Evolutionary conservation across 345 rosid species (phyloP), one percentile per base, ranked within the genome.

Genomic region (Arabis alpina): DNA sequence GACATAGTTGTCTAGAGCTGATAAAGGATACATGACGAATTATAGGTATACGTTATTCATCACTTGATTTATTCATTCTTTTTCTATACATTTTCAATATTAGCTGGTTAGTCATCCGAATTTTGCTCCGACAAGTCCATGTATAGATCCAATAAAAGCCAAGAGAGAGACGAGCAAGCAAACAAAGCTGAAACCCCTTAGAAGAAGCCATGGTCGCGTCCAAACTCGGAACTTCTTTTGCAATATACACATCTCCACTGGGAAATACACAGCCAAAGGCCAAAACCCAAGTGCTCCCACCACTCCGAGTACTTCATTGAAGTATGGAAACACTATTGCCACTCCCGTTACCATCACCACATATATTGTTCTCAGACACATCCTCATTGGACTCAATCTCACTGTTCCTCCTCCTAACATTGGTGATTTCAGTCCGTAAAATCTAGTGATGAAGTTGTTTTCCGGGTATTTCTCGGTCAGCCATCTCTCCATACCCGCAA

Each of bases 221-320:
- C 93, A 87, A 12, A 74, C 64, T 65, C 66, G 76, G 15, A 77
- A 53, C 10, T 88, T 84, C 69, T 61, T 85, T 76, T 82, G 93
- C 81, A 48, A 69, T 41, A 82, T 54, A 69, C 84, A 82, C 93
- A 93, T 90, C 64, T 83, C 85, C 73, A 88, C 85, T 0, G 98
- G 98, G 51, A 88, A 88, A 79, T 90, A 83, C 62, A 90, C 87
- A 3, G 86, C 64, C 39, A 93, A 73, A 2, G 97, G 95, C 95
- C 93, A 90, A 47, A 90, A 93, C 32, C 71, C 81, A 28, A 88
- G n/a, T 9, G 86, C 97, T 28, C 93, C 98, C 23, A 90, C 42
- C 24, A 85, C 73, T 47, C 96, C 98, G 4, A 93, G 40, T 19
- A 90, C 87, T 70, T 88, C 86, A 80, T 93, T 90, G 84, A 93